Conservation (phyloP, 441 rosid genomes). For the Populus tomentosa region DNA sequence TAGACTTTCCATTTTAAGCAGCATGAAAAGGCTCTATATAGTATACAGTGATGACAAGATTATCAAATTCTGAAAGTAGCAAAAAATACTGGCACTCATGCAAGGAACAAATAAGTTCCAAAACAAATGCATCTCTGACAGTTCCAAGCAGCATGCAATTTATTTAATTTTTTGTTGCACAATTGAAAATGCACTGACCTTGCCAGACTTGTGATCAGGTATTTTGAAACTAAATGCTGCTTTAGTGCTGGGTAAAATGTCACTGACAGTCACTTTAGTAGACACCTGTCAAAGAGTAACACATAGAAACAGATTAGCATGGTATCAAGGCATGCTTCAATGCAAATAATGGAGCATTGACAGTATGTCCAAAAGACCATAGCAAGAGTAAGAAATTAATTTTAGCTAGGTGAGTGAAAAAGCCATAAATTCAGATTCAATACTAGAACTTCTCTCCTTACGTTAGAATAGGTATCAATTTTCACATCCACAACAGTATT, state of each 20-base stretch:
- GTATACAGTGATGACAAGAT: neutral
- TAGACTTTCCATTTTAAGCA: neutral
- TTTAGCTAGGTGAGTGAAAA: neutral
- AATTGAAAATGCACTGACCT: constrained; percentile 49
- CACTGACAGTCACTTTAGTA: constrained; percentile 59
- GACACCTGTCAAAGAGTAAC: constrained; percentile 45
- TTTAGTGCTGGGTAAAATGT: constrained; percentile 53
- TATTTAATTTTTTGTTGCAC: neutral
- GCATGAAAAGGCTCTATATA: neutral
- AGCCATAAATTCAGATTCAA: constrained; percentile 8
- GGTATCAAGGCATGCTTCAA: constrained; percentile 1
- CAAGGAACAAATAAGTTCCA: neutral
- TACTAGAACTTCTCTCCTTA: constrained; percentile 26
- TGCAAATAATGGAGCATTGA: constrained; percentile 1
- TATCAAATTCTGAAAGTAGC: neutral
- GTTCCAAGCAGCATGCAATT: neutral
- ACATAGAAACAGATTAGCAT: constrained; percentile 7
- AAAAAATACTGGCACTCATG: neutral
- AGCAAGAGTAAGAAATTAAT: neutral
- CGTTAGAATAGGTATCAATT: constrained; percentile 69
- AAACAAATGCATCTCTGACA: neutral
- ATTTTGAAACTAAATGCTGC: constrained; percentile 60
- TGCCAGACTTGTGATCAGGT: constrained; percentile 90
- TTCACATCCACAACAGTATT: constrained; percentile 64
- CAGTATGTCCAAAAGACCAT: neutral